Conservation (phyloP, 176 grass and related monocot genomes). For the Triticum turgidum region DNA sequence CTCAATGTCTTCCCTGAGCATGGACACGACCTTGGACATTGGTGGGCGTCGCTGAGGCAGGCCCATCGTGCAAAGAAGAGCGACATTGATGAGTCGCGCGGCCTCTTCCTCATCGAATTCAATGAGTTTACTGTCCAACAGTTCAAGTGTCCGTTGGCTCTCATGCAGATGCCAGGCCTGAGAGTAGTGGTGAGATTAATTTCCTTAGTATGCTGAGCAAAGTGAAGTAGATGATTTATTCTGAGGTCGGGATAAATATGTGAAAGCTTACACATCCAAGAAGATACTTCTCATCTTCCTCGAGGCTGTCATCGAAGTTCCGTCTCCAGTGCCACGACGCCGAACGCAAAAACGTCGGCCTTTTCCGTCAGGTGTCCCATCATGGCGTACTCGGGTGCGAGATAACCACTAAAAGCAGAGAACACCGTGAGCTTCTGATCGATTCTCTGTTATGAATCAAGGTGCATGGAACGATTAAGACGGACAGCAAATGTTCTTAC, state of each 20-base stretch:
- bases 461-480: not conserved
- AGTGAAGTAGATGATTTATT: not conserved
- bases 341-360: too few species aligned
- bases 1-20: not conserved
- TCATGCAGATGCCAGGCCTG: not conserved
- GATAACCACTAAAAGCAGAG: too few species aligned
- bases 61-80: conserved; percentile 38
- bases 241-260: not conserved
- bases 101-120: conserved; percentile 33
- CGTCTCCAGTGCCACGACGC: too few species aligned
- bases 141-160: not conserved
- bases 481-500: conserved; percentile 33
- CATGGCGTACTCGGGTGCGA: too few species aligned
- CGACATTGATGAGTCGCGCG: conserved; percentile 27
- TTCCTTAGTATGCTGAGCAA: not conserved
- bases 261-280: not conserved
- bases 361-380: too few species aligned
- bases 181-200: not conserved
- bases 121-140: not conserved
- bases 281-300: not conserved
- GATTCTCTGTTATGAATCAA: not conserved
- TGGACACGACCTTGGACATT: not conserved
- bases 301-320: not conserved
- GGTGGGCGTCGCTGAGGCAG: not conserved
- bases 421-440: too few species aligned